Base-by-base conservation (phyloP, 2,329 filamentous ascomycete genomes). In the Diaporthe aspalathi region DNA sequence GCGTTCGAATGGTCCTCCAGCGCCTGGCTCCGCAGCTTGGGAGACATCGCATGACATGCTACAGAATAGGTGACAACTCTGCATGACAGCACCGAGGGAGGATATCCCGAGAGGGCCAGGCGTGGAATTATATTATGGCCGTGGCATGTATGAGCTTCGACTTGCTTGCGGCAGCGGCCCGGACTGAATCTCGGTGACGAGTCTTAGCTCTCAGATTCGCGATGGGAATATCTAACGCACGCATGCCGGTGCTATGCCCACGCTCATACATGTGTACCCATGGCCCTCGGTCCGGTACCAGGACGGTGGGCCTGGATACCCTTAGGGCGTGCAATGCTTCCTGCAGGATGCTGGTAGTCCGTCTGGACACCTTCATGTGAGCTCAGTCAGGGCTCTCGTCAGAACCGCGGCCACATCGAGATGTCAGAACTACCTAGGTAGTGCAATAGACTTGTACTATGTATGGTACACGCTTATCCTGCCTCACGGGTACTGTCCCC, bases 171-270 rank as follows among this genome's bases (percentile, higher is more conserved):
- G 27, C 27, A 35, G 32, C 32, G 57, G n/a, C 27, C 20, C 6
- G 20, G 17, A 16, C 27, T 17, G n/a, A 49, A 65, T 50, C 45
- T 65, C 50, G 60, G 60, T 50, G 45, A 65, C 60, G 43, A 65
- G 45, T 27, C 60, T 65, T 65, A 50, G 60, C 60, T 63, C 60
- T 49, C 43, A 63, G 60, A 63, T 63, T 63, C 60, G 43, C 60
- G 43, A 63, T 63, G 29, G 57, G 27, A 63, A 27, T 47, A 47
- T 40, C 32, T 27, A 40, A 63, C 47, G 7, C 43, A 63, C 57
- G 40, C 57, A 63, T 49, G 57, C 43, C 32, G 5, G 8, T 32
- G 32, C 32, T 38, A 12, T 38, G 35, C 35, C 35, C 35, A 38
- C 12, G 35, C 35, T 38, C 35, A 38, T 12, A 7, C 35, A n/a